A percentile compares a stretch with the other conserved stretches of the same genome.
These are phyloP conservation scores for Moesziomyces aphidis DNA, from an alignment of 1,284 basidiomycete species.

Conservation along the genomic window DNA sequence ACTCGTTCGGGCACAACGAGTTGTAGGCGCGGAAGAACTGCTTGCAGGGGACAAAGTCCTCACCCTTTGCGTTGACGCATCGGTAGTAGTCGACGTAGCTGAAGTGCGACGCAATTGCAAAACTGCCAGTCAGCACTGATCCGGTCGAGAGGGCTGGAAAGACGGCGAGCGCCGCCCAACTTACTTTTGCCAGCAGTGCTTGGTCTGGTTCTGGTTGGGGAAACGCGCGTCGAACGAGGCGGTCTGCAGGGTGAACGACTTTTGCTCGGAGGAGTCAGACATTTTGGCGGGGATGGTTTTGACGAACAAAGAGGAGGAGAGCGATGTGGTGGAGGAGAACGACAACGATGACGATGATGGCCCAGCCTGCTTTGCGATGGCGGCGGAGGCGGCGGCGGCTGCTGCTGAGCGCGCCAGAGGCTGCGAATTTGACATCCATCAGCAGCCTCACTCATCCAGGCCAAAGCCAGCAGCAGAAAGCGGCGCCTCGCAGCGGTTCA, in stretches of 20 bases:
- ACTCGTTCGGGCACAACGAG: constrained; percentile 88
- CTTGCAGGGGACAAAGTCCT: constrained; percentile 97
- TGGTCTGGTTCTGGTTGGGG: constrained; percentile 68
- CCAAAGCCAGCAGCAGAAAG: too few relatives aligned
- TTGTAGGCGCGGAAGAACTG: constrained; percentile 97
- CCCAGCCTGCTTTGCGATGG: neutral
- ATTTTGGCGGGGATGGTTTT: constrained; percentile 14
- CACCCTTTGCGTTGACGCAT: constrained; percentile 95
- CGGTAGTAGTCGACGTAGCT: constrained; percentile 84
- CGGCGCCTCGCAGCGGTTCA: constrained; percentile 16
- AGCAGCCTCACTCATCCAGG: neutral
- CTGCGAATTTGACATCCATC: constrained; percentile 7
- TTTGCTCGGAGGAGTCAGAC: constrained; percentile 48
- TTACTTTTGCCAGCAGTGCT: constrained; percentile 68
- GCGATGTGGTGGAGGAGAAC: constrained; percentile 8
- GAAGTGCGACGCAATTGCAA: neutral
- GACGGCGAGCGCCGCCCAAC: constrained; percentile 6
- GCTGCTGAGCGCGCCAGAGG: constrained; percentile 6
- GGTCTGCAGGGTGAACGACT: constrained; percentile 65
- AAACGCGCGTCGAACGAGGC: constrained; percentile 66
- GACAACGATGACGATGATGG: constrained; percentile 6
- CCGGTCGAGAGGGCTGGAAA: neutral
- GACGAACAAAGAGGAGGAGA: neutral
- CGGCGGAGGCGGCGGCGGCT: neutral
- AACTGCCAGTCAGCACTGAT: too few relatives aligned